Percentiles rank a stretch among this genome's conserved stretches.
Conservation (phyloP, 805 yeast genomes). For the Metschnikowia similis region DNA sequence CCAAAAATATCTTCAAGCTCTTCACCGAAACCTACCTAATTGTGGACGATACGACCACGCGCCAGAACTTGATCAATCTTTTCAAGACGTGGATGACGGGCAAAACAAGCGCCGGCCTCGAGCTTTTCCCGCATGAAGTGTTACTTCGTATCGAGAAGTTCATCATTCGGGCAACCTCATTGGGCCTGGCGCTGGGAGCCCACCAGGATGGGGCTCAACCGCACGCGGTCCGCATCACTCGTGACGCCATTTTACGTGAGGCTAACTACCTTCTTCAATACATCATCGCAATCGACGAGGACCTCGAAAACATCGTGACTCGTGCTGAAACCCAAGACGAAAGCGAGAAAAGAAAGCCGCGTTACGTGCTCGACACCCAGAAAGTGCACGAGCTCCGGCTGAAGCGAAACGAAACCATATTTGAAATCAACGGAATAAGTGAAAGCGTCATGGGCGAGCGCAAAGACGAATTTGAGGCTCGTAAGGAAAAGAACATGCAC, state of each 20-base stretch:
- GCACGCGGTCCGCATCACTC: constrained; percentile 5
- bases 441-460: constrained; percentile 26
- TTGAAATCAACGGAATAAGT: constrained; percentile 28
- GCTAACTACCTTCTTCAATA: constrained; percentile 33
- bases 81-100: constrained; percentile 40
- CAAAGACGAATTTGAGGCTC: constrained; percentile 22
- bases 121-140: constrained; percentile 28
- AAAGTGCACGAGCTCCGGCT: constrained; percentile 14
- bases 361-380: constrained; percentile 5
- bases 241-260: constrained; percentile 35
- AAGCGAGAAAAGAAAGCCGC: background rate
- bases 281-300: constrained; percentile 28
- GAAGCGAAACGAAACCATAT: constrained; percentile 26
- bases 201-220: constrained; percentile 8
- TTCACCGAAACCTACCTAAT: constrained; percentile 38
- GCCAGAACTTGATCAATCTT: constrained; percentile 37
- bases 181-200: constrained; percentile 11
- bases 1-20: constrained; percentile 28
- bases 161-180: constrained; percentile 36
- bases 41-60: constrained; percentile 36
- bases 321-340: background rate
- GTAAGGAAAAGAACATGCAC: constrained; percentile 21
- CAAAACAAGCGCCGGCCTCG: constrained; percentile 30
- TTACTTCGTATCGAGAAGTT: constrained; percentile 34
- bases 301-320: constrained; percentile 19